Evolutionary conservation across 306 rosid genomes (phyloP), one percentile per base, ranked within the genome.

Genomic region (Cicer yamashitae): DNA sequence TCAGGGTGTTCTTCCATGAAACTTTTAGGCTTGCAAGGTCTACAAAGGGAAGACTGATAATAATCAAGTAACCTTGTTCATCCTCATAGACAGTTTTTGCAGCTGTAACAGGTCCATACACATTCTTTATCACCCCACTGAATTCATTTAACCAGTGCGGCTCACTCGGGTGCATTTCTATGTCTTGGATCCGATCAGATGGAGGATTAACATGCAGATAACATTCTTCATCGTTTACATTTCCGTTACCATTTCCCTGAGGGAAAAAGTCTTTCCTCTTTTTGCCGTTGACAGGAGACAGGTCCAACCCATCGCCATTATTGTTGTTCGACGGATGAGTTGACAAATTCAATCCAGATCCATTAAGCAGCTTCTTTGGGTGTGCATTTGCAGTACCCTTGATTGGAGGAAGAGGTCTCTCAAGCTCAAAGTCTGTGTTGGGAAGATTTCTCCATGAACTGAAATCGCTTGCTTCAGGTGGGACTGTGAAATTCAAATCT

Each of bases 81-180:
- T 93, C 98, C 82, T 93, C 98, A 9, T 93, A 93, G n/a, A 93
- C 86, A 7, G 98, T 83, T 82, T 93, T 93, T 43, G 98, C 97
- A 69, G 85, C 98, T 7, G 97, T 89, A 56, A 91, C 98, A 38
- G 98, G 97, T 73, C 98, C 98, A 14, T 71, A 62, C 5, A 83
- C 85, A 62, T 85, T 83, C 89, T 89, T 89, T 88, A 93, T 93
- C 75, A 91, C 98, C 69, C 98, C 98, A 34, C 87, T 93, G 57
- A 93, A 93, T 37, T 91, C 88, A 70, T 77, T 79, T 77, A 77
- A 46, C 97, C 98, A 93, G 71, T 75, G 82, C 3, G 82, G 84
- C 37, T 82, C 89, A 66, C 67, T 86, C 9, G 84, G 81, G 80
- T 82, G 86, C 83, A 79, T 65, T 82, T 87, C 91, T 6, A 84